Evolutionary conservation across 148 eudicot genomes (phyloP).

Genomic region (Amaranthus cruentus): DNA sequence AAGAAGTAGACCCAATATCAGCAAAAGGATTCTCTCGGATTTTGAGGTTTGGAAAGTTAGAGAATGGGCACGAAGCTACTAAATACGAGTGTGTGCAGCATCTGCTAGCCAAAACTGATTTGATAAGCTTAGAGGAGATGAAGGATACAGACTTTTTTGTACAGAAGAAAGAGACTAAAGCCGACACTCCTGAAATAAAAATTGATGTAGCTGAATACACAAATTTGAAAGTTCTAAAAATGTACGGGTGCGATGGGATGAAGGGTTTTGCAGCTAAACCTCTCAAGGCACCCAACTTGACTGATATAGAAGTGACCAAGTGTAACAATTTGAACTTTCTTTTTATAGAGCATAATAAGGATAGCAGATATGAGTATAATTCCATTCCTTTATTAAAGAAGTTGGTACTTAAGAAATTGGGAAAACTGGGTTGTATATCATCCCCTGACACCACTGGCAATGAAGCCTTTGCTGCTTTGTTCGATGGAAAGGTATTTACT

Average conservation of each 20-base stretch:
- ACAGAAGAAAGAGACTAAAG: not conserved
- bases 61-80: too few species aligned
- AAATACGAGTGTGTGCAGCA: not conserved
- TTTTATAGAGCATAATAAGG: not conserved
- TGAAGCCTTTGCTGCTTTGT: too few species aligned
- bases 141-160: not conserved
- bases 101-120: slow-evolving; percentile 10
- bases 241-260: not conserved
- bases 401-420: too few species aligned
- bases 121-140: not conserved
- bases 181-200: too few species aligned
- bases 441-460: too few species aligned
- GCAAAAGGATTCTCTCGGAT: not conserved
- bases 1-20: too few species aligned
- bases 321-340: slow-evolving; percentile 1
- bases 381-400: too few species aligned
- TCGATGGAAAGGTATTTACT: too few species aligned
- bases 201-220: not conserved
- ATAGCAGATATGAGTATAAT: too few species aligned
- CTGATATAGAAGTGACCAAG: not conserved
- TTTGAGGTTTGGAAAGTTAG: not conserved
- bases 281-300: slow-evolving; percentile 1
- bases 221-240: not conserved
- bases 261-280: not conserved
- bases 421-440: too few species aligned